These are phyloP conservation scores for Vigna hirtella DNA, from an alignment of 306 rosid species.

Conservation along the genomic window DNA sequence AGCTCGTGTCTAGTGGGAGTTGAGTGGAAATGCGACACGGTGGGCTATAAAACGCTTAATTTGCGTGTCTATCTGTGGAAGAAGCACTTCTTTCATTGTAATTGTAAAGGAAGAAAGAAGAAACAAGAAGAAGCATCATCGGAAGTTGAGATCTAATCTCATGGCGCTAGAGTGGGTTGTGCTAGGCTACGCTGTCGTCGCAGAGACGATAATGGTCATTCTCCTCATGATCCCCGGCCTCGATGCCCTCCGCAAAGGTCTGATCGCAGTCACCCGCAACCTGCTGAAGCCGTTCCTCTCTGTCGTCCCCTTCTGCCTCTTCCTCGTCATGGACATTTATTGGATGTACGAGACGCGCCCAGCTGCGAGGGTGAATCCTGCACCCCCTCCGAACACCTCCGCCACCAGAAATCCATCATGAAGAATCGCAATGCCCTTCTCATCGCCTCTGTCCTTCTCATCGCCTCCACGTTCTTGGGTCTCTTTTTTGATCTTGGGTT, in stretches of 20 bases:
- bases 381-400: conserved; percentile 79
- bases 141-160: conserved; percentile 2
- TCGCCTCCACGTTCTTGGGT: too few species aligned
- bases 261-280: conserved; percentile 83
- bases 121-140: neutral
- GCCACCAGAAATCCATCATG: conserved; percentile 97
- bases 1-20: conserved; percentile 20
- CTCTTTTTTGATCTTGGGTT: too few species aligned
- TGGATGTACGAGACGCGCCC: conserved; percentile 95
- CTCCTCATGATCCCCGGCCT: conserved; percentile 92
- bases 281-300: conserved; percentile 96
- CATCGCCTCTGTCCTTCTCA: conserved; percentile 76
- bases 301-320: conserved; percentile 89
- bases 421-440: conserved; percentile 97
- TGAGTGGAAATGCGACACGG: neutral
- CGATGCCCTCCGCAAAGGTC: conserved; percentile 85
- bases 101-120: conserved; percentile 21
- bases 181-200: conserved; percentile 91
- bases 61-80: neutral
- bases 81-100: neutral
- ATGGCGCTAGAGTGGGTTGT: conserved; percentile 99
- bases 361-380: conserved; percentile 80
- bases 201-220: conserved; percentile 93
- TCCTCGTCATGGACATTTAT: conserved; percentile 89
- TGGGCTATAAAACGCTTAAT: neutral